A percentile compares a stretch with the other conserved stretches of the same genome.
These are phyloP conservation scores for Volvox reticuliferus DNA, from an alignment of 139 green algal species.

Conservation along the genomic window DNA sequence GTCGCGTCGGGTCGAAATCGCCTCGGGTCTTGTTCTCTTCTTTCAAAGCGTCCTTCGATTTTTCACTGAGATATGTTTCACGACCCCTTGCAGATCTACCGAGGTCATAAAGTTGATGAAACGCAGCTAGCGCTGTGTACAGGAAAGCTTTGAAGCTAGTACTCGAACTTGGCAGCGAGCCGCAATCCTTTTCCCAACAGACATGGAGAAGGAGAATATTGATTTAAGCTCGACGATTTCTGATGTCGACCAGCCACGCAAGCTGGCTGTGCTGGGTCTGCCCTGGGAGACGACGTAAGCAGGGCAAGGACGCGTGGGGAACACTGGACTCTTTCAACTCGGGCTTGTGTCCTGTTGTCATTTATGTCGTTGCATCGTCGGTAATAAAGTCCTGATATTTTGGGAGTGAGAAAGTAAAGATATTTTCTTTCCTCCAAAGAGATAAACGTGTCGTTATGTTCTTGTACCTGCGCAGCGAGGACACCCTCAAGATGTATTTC, in stretches of 20 bases:
- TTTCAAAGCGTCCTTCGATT: neutral
- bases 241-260: constrained; percentile 60
- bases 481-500: constrained; percentile 82
- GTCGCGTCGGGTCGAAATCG: neutral
- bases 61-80: neutral
- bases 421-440: too few species aligned
- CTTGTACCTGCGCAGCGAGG: constrained; percentile 60
- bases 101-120: constrained; percentile 6
- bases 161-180: neutral
- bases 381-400: too few species aligned
- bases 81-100: neutral
- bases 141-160: neutral
- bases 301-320: neutral
- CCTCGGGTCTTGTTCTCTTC: neutral
- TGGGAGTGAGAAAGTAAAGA: too few species aligned
- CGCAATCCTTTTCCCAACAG: neutral
- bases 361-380: too few species aligned
- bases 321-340: neutral
- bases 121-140: constrained; percentile 8
- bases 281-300: constrained; percentile 83
- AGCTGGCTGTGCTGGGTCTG: constrained; percentile 80
- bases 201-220: constrained; percentile 46
- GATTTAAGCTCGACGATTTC: neutral
- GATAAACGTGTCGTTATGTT: too few species aligned
- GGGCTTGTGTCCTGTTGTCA: too few species aligned